These are phyloP conservation scores for Gentiana dahurica DNA, from an alignment of 257 asterid species.

Conservation along the genomic window DNA sequence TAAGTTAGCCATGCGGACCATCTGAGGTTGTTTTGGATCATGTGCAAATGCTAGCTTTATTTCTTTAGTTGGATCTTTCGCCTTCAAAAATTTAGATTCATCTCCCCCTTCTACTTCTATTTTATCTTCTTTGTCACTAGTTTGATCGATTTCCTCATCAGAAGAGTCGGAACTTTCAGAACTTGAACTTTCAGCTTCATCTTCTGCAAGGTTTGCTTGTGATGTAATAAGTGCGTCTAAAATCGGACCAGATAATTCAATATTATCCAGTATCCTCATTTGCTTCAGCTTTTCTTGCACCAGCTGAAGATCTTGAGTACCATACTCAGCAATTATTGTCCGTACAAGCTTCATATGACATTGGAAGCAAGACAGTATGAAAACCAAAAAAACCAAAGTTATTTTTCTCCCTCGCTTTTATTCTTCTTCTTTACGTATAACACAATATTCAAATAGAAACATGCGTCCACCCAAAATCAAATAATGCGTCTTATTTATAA, in stretches of 20 bases:
- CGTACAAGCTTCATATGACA: conserved; percentile 31
- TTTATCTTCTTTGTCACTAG: conserved; percentile 14
- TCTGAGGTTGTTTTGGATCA: conserved; percentile 26
- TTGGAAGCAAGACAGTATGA: neutral
- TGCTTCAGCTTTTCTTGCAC: conserved; percentile 34
- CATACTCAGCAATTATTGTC: conserved; percentile 38
- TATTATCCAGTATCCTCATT: conserved; percentile 51
- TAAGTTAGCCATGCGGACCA: conserved; percentile 81
- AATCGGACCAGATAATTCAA: conserved; percentile 41
- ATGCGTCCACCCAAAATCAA: neutral
- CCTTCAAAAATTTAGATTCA: conserved; percentile 14
- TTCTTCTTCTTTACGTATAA: neutral
- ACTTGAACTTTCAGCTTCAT: neutral
- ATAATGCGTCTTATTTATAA: neutral
- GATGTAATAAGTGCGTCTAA: conserved; percentile 30
- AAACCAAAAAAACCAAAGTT: neutral
- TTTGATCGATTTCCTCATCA: conserved; percentile 12
- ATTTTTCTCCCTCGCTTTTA: neutral
- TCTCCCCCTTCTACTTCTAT: conserved; percentile 11
- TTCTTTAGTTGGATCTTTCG: conserved; percentile 16
- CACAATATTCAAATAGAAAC: neutral
- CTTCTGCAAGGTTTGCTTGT: conserved; percentile 25
- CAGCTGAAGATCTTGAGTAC: conserved; percentile 33
- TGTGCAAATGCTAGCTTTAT: conserved; percentile 27
- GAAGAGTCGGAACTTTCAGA: conserved; percentile 17